phyloP scores from a whole-genome alignment of 805 yeast genomes.

The Pichia manshurica region DNA sequence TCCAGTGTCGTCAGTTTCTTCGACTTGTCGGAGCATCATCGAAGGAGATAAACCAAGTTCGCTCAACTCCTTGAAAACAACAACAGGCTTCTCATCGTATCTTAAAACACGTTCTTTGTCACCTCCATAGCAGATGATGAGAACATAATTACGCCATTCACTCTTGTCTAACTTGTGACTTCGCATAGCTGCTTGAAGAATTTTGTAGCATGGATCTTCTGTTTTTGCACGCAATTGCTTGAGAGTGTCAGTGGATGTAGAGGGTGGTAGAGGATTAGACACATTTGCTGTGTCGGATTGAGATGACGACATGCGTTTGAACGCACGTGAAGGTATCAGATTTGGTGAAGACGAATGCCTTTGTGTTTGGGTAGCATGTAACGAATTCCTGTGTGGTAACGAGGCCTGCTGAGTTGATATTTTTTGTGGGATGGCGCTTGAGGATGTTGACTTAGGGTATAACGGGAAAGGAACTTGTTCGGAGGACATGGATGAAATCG shows the following conservation, averaged over 20 bases:
- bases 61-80: slow-evolving; percentile 75
- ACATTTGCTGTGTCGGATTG: neutral
- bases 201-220: slow-evolving; percentile 86
- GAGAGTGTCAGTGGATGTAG: slow-evolving; percentile 51
- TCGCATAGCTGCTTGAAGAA: slow-evolving; percentile 82
- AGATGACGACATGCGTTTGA: neutral
- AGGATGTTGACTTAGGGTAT: slow-evolving; percentile 31
- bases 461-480: neutral
- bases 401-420: slow-evolving; percentile 38
- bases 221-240: slow-evolving; percentile 80
- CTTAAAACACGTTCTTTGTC: slow-evolving; percentile 82
- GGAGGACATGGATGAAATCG: neutral
- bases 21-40: slow-evolving; percentile 84
- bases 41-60: slow-evolving; percentile 86
- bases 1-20: slow-evolving; percentile 37
- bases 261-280: neutral
- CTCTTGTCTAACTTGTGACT: slow-evolving; percentile 70
- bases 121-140: slow-evolving; percentile 87
- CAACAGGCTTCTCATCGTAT: slow-evolving; percentile 82
- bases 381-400: neutral
- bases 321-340: neutral
- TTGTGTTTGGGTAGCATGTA: neutral
- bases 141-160: slow-evolving; percentile 84
- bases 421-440: neutral
- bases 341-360: neutral